Evolutionary conservation across 2,329 filamentous ascomycete genomes (phyloP), one percentile per base, ranked within the genome.

Genomic region (Tolypocladium amazonense): DNA sequence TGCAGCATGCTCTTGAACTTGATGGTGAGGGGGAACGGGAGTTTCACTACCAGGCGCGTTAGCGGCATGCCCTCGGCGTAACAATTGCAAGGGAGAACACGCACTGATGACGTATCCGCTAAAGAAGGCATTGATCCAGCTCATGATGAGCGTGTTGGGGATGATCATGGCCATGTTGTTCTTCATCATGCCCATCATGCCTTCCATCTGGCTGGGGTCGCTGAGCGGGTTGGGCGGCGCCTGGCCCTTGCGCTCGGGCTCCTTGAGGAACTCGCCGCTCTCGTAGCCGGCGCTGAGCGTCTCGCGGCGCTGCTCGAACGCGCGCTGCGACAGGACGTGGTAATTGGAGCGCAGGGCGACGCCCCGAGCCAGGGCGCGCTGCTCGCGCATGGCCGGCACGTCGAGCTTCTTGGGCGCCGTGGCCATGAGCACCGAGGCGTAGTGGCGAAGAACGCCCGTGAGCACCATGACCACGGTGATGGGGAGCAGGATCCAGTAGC

Each of bases 181-280:
- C 84, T 99, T 99, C 90, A 99, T 96, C 91, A 96, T 96, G 66
- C 94, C 93, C 94, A 99, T 99, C 94, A 99, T 99, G 66, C 92
- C 93, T 72, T 99, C 95, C 94, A 99, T 99, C 61, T 90, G 91
- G 56, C 88, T 88, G 27, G 95, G 95, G 73, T 99, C 94, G 14
- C 88, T 90, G 85, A 99, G 92, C 4, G 94, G 94, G 76, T 97
- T 99, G 43, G 90, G 86, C 25, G 92, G 88, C 3, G 92, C 88
- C 76, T 97, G 90, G 58, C 92, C 92, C 71, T 89, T 87, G 69
- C 81, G 85, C 59, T 94, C 90, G 1, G 92, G 92, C 64, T 95
- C 90, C 72, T 96, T 97, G 56, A 99, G 80, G 71, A 92, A 99
- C 39, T 84, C 84, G 56, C 95, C 94, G 30, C 85, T 88, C 73